Evolutionary conservation across 2,329 filamentous ascomycete species (phyloP), one percentile per base, ranked within the genome.

Genomic region (Diaporthe sp.): DNA sequence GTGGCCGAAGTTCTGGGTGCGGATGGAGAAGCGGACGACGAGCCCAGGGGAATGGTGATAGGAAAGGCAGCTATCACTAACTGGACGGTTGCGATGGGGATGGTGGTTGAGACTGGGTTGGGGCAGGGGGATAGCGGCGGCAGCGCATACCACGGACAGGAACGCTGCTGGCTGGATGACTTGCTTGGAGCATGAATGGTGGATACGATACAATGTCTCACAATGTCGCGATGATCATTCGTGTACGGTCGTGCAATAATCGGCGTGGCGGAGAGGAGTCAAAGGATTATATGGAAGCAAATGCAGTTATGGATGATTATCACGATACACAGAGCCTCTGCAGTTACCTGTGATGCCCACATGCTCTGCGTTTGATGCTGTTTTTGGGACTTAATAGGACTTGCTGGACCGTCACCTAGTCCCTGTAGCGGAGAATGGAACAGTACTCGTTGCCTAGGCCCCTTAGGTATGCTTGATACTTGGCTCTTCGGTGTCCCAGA

Each of bases 161-260:
- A n/a, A 10, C n/a, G 49, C 49, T 31, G 65, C 15, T 55, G 49
- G 65, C n/a, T 42, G 49, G 44, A 17, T 22, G 49, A 51, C 31
- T 69, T 42, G 37, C n/a, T 55, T 42, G 49, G 34, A 28, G 49
- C 65, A 42, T 31, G 31, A 31, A 55, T 28, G 46, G 58, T 39
- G 49, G 71, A 65, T 59, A 71, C 68, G 68, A 71, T 73, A 73
- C 55, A 42, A 73, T 65, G 59, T 61, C 39, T 69, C 58, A 72
- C 53, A 65, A 73, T 65, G 58, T 65, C 46, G 58, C 37, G 58
- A 65, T 65, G 46, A 73, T 46, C 58, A 46, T 55, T 57, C 71
- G 61, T 73, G 59, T 73, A 55, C 46, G 58, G 71, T 57, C 58
- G 58, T 61, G 49, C 49, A 69, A 69, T 61, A 46, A 65, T 65